Base-by-base conservation (phyloP, 176 grass and related monocot species). In the Zoysia japonica region DNA sequence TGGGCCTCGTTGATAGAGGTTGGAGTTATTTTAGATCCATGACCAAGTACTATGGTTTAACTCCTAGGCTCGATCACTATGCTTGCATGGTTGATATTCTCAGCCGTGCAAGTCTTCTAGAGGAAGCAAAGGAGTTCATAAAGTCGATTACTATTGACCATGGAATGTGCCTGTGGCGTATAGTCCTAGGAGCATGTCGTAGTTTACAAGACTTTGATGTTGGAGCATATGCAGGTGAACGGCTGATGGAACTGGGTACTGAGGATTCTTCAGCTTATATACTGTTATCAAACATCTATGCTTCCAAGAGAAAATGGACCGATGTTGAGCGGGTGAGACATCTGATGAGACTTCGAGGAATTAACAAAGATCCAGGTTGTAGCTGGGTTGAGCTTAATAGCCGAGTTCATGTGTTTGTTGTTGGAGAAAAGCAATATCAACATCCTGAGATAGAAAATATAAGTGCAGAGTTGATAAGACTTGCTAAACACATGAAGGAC, bases 61-160 rank as follows among this genome's bases (percentile, higher is more conserved):
- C 50, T 77, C 87, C 89, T 77, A 52, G 56, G 69, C 44, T 94
- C 65, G 92, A 94, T 46, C 92, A 94, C 71, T 94, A 91, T 84
- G 89, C 86, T 68, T 94, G 92, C 84, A 91, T 94, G 87, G 84
- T 91, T 40, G 92, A 94, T 83, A 85, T 91, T 74, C 85, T 94
- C 61, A 87, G 86, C 44, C 72, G 89, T 65, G 89, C 89, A 61
- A 89, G 89, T 63, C 43, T 87, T 81, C 62, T 94, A 40, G 80
- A 82, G 48, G 77, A 94, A 77, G 89, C 92, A 54, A 94, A 89
- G 49, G 74, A 87, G 42, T 94, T 94, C 81, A 89, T 91, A 89
- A 87, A 87, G 52, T 89, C 86, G 20, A 83, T 94, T 63, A 72
- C 83, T 62, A 75, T 89, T 47, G 81, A 91, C 69, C 92, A 94